Evolutionary conservation across 148 eudicot species (phyloP).

Genomic region (Silene latifolia): DNA sequence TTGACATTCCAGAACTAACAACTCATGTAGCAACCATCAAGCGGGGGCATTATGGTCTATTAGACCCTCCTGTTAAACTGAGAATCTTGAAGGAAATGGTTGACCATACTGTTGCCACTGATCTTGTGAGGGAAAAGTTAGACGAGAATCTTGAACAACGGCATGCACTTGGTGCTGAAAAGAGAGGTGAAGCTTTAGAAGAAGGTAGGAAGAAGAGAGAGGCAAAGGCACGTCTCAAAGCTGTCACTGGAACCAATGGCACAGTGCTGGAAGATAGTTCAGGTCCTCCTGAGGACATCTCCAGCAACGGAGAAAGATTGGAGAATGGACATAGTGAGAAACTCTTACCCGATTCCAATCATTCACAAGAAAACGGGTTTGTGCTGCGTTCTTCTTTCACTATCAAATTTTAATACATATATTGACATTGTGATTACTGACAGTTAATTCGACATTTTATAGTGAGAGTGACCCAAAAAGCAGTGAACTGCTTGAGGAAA

Average conservation of each 20-base stretch:
- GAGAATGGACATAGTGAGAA: slow-evolving; percentile 47
- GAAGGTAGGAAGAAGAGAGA: slow-evolving; percentile 85
- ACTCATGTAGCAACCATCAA: slow-evolving; percentile 58
- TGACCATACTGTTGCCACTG: slow-evolving; percentile 45
- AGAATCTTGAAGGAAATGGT: slow-evolving; percentile 63
- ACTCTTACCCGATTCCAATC: slow-evolving; percentile 30
- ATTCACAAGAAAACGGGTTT: slow-evolving; percentile 45
- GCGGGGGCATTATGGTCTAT: slow-evolving; percentile 84
- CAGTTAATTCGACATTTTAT: slow-evolving; percentile 16
- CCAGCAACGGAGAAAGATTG: slow-evolving; percentile 25
- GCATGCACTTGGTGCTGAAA: slow-evolving; percentile 63
- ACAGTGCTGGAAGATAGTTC: slow-evolving; percentile 20
- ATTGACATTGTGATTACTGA: slow-evolving; percentile 12
- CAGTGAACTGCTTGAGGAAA: slow-evolving; percentile 33
- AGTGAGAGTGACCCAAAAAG: slow-evolving; percentile 41
- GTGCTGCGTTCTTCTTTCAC: slow-evolving; percentile 20
- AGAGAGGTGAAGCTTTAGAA: slow-evolving; percentile 77
- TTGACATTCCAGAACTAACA: slow-evolving; percentile 39
- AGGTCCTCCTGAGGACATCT: slow-evolving; percentile 30
- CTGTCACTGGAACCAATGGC: slow-evolving; percentile 44
- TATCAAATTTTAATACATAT: background rate
- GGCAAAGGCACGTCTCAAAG: slow-evolving; percentile 64
- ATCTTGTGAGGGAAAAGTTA: slow-evolving; percentile 57
- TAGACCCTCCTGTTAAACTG: slow-evolving; percentile 61
- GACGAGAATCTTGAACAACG: slow-evolving; percentile 73